Percentiles rank a stretch among this genome's conserved stretches.
Evolutionary conservation across 1,284 basidiomycete species (phyloP).

Genomic region (Moniliella sp.): DNA sequence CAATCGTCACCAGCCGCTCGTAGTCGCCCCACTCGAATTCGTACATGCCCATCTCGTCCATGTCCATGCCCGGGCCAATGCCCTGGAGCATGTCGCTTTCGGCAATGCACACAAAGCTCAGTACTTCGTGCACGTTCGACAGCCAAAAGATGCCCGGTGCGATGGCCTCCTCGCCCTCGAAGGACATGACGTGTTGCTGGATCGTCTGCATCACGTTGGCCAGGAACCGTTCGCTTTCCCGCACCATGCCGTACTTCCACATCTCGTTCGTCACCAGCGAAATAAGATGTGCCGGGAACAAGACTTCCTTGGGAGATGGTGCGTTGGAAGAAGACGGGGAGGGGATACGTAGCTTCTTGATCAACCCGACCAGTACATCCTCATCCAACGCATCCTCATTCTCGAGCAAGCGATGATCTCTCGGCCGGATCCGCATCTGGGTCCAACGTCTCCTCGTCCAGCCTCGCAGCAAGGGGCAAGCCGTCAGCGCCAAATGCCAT

Average conservation of each 20-base stretch:
- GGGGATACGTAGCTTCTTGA: slow-evolving; percentile 78
- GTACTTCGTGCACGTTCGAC: slow-evolving; percentile 97
- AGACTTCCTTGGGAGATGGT: slow-evolving; percentile 79
- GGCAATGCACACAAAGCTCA: slow-evolving; percentile 93
- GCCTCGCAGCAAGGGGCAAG: slow-evolving; percentile 13
- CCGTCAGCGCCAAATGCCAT: slow-evolving; percentile 45
- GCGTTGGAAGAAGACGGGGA: slow-evolving; percentile 72
- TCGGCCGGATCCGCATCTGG: slow-evolving; percentile 54
- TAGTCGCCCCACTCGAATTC: slow-evolving; percentile 97
- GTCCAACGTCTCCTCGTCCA: slow-evolving; percentile 14
- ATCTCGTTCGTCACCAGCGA: slow-evolving; percentile 94
- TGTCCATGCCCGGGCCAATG: slow-evolving; percentile 73
- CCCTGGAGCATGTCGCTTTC: slow-evolving; percentile 95
- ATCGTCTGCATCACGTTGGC: slow-evolving; percentile 98
- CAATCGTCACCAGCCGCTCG: slow-evolving; percentile 80
- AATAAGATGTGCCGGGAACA: slow-evolving; percentile 98
- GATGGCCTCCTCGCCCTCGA: slow-evolving; percentile 79
- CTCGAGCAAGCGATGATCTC: slow-evolving; percentile 76
- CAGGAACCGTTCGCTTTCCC: slow-evolving; percentile 87
- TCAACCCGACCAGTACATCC: slow-evolving; percentile 73
- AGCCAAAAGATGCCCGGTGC: slow-evolving; percentile 95
- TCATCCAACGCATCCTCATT: slow-evolving; percentile 77
- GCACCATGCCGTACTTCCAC: slow-evolving; percentile 97
- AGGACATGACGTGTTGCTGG: slow-evolving; percentile 84
- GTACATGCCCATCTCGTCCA: slow-evolving; percentile 62